These are phyloP conservation scores for Rhizophlyctis rosea DNA, from an alignment of 192 early-diverging fungal genomes.

Conservation along the genomic window DNA sequence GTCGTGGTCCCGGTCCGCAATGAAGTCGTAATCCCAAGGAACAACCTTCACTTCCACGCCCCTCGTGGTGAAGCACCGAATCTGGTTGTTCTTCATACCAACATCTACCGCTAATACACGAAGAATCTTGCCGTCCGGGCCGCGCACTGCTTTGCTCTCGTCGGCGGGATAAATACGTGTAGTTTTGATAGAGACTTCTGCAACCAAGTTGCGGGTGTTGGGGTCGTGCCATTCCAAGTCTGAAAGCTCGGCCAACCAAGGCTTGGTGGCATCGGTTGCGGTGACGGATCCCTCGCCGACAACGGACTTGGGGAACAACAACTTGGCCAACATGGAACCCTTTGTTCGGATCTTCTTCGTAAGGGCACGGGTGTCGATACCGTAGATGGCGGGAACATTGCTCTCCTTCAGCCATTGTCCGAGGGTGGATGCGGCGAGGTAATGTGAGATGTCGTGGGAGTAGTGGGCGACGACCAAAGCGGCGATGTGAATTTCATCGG, in stretches of 20 bases:
- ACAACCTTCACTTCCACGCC: conserved; percentile 92
- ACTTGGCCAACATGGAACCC: conserved; percentile 88
- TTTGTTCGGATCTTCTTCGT: conserved; percentile 94
- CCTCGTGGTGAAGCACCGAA: conserved; percentile 94
- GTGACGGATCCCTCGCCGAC: conserved; percentile 18
- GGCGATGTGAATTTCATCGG: conserved; percentile 88
- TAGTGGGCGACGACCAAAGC: conserved; percentile 91
- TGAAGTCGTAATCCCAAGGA: conserved; percentile 96
- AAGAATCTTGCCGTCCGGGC: conserved; percentile 65
- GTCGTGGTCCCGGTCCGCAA: conserved; percentile 72
- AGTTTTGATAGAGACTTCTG: conserved; percentile 87
- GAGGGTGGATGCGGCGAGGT: conserved; percentile 81
- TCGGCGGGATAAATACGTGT: conserved; percentile 64
- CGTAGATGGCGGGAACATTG: conserved; percentile 88
- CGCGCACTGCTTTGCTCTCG: conserved; percentile 38
- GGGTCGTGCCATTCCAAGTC: conserved; percentile 92
- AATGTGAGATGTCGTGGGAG: conserved; percentile 90
- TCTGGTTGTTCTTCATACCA: conserved; percentile 99
- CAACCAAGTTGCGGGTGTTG: conserved; percentile 89
- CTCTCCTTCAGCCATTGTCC: conserved; percentile 89
- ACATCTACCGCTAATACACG: conserved; percentile 93
- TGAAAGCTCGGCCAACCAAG: conserved; percentile 66
- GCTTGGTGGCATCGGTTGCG: conserved; percentile 1
- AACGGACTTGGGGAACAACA: conserved; percentile 74
- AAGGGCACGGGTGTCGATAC: conserved; percentile 93